phyloP scores from a whole-genome alignment of 2,329 filamentous ascomycete species.

The Plectosphaerella sp. region DNA sequence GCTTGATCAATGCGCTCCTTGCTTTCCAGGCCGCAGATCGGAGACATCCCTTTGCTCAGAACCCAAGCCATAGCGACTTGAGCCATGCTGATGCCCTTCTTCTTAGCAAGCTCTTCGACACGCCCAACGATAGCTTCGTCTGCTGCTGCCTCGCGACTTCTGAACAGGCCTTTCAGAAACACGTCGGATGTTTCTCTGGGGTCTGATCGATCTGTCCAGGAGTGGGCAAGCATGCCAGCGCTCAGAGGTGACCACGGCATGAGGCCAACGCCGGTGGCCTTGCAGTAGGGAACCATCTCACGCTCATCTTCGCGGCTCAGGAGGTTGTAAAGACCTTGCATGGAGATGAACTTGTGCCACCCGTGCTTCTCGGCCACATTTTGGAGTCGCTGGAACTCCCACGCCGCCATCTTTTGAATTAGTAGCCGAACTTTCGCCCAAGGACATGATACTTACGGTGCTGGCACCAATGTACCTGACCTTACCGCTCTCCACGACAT shows the following conservation, averaged over 20 bases:
- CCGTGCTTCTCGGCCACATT: constrained; percentile 45
- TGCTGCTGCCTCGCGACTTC: neutral
- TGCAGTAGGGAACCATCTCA: constrained; percentile 37
- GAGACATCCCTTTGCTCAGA: constrained; percentile 5
- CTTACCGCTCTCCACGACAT: constrained; percentile 52
- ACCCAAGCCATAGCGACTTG: constrained; percentile 9
- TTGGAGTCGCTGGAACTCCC: constrained; percentile 32
- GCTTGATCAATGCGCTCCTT: constrained; percentile 8
- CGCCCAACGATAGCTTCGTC: constrained; percentile 8
- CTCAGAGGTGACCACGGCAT: constrained; percentile 11
- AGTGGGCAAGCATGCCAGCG: constrained; percentile 5
- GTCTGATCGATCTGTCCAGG: constrained; percentile 1
- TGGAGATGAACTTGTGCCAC: constrained; percentile 53
- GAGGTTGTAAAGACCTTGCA: constrained; percentile 54
- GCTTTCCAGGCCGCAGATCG: constrained; percentile 9
- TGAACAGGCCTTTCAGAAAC: constrained; percentile 6
- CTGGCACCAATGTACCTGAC: constrained; percentile 27
- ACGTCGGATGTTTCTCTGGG: constrained; percentile 1
- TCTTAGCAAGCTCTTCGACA: constrained; percentile 7
- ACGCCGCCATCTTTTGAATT: constrained; percentile 9
- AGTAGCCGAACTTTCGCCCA: too few relatives aligned
- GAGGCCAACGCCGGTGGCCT: constrained; percentile 32
- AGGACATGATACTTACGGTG: constrained; percentile 7
- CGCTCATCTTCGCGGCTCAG: constrained; percentile 54
- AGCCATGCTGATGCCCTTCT: constrained; percentile 10